phyloP scores from a whole-genome alignment of 352 stramenopile genomes.

The Phytophthora sojae region DNA sequence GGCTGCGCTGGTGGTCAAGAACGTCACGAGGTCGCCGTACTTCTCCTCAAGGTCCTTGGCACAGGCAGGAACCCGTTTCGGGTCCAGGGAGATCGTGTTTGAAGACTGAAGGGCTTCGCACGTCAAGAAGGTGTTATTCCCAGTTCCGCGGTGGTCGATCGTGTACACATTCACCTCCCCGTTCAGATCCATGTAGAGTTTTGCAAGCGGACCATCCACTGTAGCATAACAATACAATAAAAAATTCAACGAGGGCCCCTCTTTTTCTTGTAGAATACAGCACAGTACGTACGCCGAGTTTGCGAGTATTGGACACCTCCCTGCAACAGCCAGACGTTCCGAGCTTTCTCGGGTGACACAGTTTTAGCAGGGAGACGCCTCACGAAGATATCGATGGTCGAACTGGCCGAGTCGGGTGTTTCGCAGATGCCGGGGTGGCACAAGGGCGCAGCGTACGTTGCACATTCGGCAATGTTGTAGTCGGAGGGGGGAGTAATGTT shows the following conservation, averaged over 20 bases:
- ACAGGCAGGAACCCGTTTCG: conserved; percentile 33
- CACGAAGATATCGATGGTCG: conserved; percentile 37
- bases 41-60: conserved; percentile 34
- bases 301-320: conserved; percentile 18
- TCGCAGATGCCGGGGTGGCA: conserved; percentile 40
- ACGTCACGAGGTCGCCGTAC: conserved; percentile 45
- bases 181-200: conserved; percentile 12
- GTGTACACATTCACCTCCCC: conserved; percentile 47
- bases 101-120: too few species aligned
- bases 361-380: conserved; percentile 22
- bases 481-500: too few species aligned
- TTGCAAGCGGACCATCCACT: conserved; percentile 42
- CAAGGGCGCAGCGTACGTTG: conserved; percentile 30
- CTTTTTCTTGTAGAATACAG: too few species aligned
- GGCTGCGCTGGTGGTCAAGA: conserved; percentile 47
- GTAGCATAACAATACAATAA: neutral
- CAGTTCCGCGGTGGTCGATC: conserved; percentile 54
- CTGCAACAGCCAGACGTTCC: conserved; percentile 52
- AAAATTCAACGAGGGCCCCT: neutral
- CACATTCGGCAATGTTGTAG: conserved; percentile 21
- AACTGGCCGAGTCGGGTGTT: conserved; percentile 3
- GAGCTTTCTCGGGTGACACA: conserved; percentile 3
- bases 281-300: neutral
- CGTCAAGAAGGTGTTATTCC: conserved; percentile 27
- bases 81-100: too few species aligned